Evolutionary conservation across 306 rosid genomes (phyloP), one percentile per base, ranked within the genome.

Genomic region (Potentilla sterilis): DNA sequence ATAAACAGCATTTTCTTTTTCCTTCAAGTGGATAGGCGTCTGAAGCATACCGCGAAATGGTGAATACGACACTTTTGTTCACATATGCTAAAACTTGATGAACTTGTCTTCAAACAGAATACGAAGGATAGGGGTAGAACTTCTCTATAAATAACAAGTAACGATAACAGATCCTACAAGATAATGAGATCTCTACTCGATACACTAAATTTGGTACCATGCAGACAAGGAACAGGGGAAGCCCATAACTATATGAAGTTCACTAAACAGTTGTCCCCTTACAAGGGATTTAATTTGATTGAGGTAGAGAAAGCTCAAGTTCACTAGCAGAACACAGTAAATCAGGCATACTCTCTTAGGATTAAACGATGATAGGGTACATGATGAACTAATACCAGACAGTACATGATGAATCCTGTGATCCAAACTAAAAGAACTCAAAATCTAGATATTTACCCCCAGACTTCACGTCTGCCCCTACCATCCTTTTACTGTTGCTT

Each of bases 371-470:
- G 44, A 87, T 59, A 2, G 37, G 75, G 78, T 77, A 67, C 28
- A n/a, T 54, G 52, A 13, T 47, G 59, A 54, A 54, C 75, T 49
- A 59, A 73, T 52, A 85, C 86, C 85, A 78, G 77, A 80, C 77
- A 75, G 80, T 49, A 82, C 44, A 75, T 66, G 71, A 74, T 74
- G 71, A 83, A 79, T 70, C 66, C 75, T 78, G 58, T 57, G 21
- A 77, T 84, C 82, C 80, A 73, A 83, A 35, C 89, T 91, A 93
- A 76, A 93, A 93, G 92, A 93, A 93, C 91, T 93, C 97, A 70
- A 93, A 93, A 83, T 93, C 97, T n/a, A 93, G 91, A 91, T 84
- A 93, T 70, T 91, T 90, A 85, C 98, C 93, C 62, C 96, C 98
- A 43, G 97, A 58, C 61, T 85, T 91, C 79, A 85, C 80, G 42